A percentile compares a stretch with the other conserved stretches of the same genome.
Evolutionary conservation across 1,139 yeast genomes (phyloP).

Genomic region (Taiozyma sp.): DNA sequence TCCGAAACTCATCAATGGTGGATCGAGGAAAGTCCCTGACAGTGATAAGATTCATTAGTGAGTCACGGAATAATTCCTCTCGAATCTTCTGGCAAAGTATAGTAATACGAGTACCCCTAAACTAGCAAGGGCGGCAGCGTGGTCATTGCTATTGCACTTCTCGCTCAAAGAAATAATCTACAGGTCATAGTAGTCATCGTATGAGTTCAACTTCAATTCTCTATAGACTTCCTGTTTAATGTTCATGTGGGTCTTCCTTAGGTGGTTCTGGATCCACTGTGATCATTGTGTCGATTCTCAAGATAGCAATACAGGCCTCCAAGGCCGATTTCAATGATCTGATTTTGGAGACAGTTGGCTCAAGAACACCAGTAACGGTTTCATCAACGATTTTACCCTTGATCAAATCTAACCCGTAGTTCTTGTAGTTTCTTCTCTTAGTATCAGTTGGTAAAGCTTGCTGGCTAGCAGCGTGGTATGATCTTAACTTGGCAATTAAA

Average conservation of each 20-base stretch:
- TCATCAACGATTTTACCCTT: constrained; percentile 92
- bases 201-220: neutral
- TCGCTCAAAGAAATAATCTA: neutral
- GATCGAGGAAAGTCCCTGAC: too few relatives aligned
- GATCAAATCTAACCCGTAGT: constrained; percentile 89
- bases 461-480: constrained; percentile 96
- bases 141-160: too few relatives aligned
- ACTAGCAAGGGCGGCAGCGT: too few relatives aligned
- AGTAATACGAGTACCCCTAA: too few relatives aligned
- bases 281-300: constrained; percentile 98
- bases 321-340: constrained; percentile 92
- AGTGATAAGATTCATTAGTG: too few relatives aligned
- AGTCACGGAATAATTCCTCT: too few relatives aligned
- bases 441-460: constrained; percentile 74
- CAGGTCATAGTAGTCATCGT: neutral
- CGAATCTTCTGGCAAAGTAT: too few relatives aligned
- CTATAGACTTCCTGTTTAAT: constrained; percentile 21
- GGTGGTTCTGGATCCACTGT: constrained; percentile 95
- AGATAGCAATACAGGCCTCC: constrained; percentile 96
- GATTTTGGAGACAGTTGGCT: constrained; percentile 91
- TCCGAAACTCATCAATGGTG: too few relatives aligned
- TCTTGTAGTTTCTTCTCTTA: constrained; percentile 80
- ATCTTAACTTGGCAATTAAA: constrained; percentile 88
- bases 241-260: constrained; percentile 82
- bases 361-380: constrained; percentile 80